These are phyloP conservation scores for Xylaria grammica DNA, from an alignment of 495 filamentous ascomycete genomes.

Conservation along the genomic window DNA sequence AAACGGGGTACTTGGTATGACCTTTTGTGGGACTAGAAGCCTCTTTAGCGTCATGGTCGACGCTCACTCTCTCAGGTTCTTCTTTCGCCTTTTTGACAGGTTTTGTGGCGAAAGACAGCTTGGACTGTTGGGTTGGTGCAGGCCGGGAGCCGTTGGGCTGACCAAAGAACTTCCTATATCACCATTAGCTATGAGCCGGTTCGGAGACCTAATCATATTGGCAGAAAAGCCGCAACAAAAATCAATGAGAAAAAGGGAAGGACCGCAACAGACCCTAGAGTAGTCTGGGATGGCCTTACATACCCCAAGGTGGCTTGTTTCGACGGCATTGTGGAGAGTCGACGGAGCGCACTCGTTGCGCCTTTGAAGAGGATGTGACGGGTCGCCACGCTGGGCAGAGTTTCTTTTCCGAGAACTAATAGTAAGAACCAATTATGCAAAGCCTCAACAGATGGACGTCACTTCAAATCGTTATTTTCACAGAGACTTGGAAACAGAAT, in stretches of 20 bases:
- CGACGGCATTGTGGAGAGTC: conserved; percentile 52
- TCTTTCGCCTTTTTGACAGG: conserved; percentile 43
- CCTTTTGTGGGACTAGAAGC: conserved; percentile 39
- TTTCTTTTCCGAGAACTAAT: too few species aligned
- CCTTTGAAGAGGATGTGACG: conserved; percentile 28
- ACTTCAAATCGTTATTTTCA: too few species aligned
- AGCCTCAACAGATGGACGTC: too few species aligned
- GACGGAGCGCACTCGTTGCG: conserved; percentile 30
- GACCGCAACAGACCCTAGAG: conserved; percentile 72
- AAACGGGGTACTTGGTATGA: conserved; percentile 24
- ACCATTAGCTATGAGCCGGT: conserved; percentile 17
- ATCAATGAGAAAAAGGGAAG: conserved; percentile 1
- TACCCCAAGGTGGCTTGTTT: conserved; percentile 96
- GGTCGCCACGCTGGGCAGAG: conserved; percentile 25
- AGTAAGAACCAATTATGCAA: too few species aligned
- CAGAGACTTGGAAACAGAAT: conserved; percentile 8
- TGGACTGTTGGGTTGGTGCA: conserved; percentile 73
- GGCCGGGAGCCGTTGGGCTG: conserved; percentile 57
- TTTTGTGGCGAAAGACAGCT: conserved; percentile 67
- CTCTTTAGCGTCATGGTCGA: conserved; percentile 35
- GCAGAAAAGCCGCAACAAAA: not conserved
- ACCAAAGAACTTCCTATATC: conserved; percentile 71
- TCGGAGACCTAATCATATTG: too few species aligned
- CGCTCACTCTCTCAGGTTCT: conserved; percentile 36
- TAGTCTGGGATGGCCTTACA: conserved; percentile 79